These are phyloP conservation scores for Petunia secreta DNA, from an alignment of 257 asterid species.

Conservation along the genomic window DNA sequence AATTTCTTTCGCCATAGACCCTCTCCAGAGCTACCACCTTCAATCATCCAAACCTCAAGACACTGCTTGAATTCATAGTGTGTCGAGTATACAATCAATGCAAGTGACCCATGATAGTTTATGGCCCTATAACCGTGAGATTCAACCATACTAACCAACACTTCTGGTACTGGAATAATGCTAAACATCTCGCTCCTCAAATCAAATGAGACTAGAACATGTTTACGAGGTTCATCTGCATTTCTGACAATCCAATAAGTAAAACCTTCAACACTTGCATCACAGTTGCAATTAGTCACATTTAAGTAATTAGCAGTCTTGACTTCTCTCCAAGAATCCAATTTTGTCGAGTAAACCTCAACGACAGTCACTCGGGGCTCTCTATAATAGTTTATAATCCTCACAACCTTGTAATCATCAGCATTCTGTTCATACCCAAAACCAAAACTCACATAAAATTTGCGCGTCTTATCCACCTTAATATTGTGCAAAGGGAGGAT, in stretches of 20 bases:
- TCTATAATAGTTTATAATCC: neutral
- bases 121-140: constrained; percentile 1
- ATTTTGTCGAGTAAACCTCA: constrained; percentile 7
- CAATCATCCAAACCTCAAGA: neutral
- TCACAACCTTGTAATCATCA: constrained; percentile 18
- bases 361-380: neutral
- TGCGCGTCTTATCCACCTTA: neutral
- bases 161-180: neutral
- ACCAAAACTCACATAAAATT: neutral
- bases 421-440: constrained; percentile 1
- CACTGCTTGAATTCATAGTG: too few species aligned
- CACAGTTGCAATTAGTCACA: neutral
- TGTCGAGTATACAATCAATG: too few species aligned
- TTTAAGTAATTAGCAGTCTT: neutral
- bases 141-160: neutral
- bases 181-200: neutral
- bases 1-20: neutral
- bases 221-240: neutral
- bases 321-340: constrained; percentile 17
- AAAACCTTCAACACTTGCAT: neutral
- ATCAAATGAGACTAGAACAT: neutral
- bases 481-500: neutral
- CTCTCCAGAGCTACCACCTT: neutral
- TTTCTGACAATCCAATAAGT: constrained; percentile 11
- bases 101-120: too few species aligned